phyloP scores from a whole-genome alignment of 352 stramenopile genomes.

The Halophytophthora batemanensis region DNA sequence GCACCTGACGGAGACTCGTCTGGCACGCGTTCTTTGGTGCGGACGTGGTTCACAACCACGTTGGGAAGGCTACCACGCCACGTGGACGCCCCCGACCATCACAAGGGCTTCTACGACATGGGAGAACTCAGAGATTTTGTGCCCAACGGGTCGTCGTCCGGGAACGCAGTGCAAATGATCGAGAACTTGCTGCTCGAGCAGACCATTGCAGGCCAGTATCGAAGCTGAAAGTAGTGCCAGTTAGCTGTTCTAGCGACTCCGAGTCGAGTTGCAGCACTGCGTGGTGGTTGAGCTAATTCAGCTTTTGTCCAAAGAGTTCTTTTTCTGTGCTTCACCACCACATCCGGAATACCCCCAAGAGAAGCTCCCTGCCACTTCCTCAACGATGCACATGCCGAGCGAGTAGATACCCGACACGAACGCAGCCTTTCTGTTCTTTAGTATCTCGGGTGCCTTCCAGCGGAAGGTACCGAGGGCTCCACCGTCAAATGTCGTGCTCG shows the following conservation, averaged over 20 bases:
- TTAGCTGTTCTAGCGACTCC: too few relatives aligned
- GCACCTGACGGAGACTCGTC: conserved; percentile 8
- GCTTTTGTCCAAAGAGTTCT: too few relatives aligned
- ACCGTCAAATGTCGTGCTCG: background rate
- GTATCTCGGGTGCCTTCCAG: conserved; percentile 19
- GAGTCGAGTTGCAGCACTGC: too few relatives aligned
- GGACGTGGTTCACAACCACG: conserved; percentile 41
- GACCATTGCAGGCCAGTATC: too few relatives aligned
- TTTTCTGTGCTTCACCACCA: too few relatives aligned
- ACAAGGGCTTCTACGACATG: conserved; percentile 23
- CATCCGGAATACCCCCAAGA: too few relatives aligned
- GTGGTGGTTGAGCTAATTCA: too few relatives aligned
- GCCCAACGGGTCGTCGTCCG: conserved; percentile 17
- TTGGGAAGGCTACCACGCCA: conserved; percentile 11
- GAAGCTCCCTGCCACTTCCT: too few relatives aligned
- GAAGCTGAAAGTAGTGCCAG: too few relatives aligned
- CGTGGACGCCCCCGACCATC: background rate
- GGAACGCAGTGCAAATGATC: too few relatives aligned
- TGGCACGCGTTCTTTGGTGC: conserved; percentile 21
- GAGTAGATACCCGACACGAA: conserved; percentile 20
- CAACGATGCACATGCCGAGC: too few relatives aligned
- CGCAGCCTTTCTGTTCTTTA: conserved; percentile 2
- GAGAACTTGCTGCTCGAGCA: too few relatives aligned
- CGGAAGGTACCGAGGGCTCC: conserved; percentile 13
- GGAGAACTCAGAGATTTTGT: conserved; percentile 35